Percentiles rank a stretch among this genome's conserved stretches.
Evolutionary conservation across 1,284 basidiomycete species (phyloP).

Genomic region (Moesziomyces parantarcticus): DNA sequence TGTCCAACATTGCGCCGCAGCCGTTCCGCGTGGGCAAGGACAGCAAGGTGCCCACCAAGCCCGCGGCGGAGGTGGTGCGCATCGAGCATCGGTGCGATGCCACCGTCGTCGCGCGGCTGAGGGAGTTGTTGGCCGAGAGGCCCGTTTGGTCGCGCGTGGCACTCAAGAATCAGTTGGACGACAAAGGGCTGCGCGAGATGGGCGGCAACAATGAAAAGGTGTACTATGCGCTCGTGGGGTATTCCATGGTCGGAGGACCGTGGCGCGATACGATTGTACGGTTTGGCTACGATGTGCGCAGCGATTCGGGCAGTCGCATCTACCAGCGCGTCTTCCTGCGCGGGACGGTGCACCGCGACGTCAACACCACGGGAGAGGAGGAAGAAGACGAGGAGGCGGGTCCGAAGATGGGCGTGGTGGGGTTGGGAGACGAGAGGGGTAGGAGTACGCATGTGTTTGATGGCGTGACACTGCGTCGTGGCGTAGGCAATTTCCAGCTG

Average conservation of each 20-base stretch:
- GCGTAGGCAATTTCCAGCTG: conserved; percentile 89
- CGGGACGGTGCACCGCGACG: neutral
- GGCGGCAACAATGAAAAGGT: conserved; percentile 64
- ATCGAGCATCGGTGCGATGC: conserved; percentile 36
- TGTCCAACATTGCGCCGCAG: conserved; percentile 43
- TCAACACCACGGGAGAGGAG: neutral
- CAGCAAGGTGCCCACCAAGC: conserved; percentile 15
- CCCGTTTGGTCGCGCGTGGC: conserved; percentile 89
- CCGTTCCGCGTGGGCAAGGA: conserved; percentile 27
- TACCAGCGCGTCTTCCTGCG: conserved; percentile 55
- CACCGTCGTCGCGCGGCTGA: conserved; percentile 8
- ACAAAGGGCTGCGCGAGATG: conserved; percentile 76
- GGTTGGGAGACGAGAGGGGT: neutral
- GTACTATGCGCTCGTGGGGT: conserved; percentile 72
- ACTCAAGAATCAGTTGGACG: conserved; percentile 83
- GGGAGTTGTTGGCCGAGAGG: conserved; percentile 71
- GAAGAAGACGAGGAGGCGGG: conserved; percentile 2
- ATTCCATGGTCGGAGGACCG: conserved; percentile 91
- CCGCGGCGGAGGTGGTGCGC: conserved; percentile 23
- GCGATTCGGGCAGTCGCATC: conserved; percentile 77
- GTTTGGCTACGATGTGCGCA: conserved; percentile 88
- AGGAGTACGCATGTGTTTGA: conserved; percentile 85
- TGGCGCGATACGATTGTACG: conserved; percentile 89
- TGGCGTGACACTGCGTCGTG: conserved; percentile 79
- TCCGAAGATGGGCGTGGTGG: neutral